These are phyloP conservation scores for Fonsecaea erecta DNA, from an alignment of 2,329 filamentous ascomycete species.

Conservation along the genomic window DNA sequence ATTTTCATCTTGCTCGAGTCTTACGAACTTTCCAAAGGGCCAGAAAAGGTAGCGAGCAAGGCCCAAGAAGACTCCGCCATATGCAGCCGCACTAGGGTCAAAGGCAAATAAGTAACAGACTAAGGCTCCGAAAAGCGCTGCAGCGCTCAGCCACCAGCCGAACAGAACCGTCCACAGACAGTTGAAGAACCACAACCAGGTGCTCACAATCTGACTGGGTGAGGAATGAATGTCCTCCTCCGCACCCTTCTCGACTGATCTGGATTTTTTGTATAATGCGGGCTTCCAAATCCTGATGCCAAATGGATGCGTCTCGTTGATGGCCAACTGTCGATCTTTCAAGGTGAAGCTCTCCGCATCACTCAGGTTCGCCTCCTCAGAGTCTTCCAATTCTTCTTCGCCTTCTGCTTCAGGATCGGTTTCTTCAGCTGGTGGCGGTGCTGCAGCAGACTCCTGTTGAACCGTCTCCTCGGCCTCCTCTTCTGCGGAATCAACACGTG, in stretches of 20 bases:
- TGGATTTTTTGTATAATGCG: conserved; percentile 94
- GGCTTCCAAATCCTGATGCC: conserved; percentile 99
- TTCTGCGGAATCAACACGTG: conserved; percentile 45
- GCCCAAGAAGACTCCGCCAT: conserved; percentile 82
- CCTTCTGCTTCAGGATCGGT: conserved; percentile 55
- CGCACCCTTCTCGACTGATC: conserved; percentile 93
- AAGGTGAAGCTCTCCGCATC: conserved; percentile 97
- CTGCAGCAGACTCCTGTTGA: conserved; percentile 41
- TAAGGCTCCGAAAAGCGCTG: conserved; percentile 74
- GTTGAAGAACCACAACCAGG: conserved; percentile 86
- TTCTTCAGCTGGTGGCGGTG: conserved; percentile 45
- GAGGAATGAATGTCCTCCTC: conserved; percentile 97
- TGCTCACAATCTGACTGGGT: conserved; percentile 83
- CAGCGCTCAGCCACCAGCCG: conserved; percentile 90
- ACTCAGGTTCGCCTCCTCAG: conserved; percentile 75
- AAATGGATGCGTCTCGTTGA: conserved; percentile 98
- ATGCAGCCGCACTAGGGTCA: conserved; percentile 78
- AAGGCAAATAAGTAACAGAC: conserved; percentile 81
- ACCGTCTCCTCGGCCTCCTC: conserved; percentile 47
- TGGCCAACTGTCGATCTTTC: conserved; percentile 94
- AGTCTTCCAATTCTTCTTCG: conserved; percentile 63
- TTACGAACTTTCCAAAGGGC: conserved; percentile 95
- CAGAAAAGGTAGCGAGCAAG: conserved; percentile 88
- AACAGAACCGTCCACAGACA: conserved; percentile 87
- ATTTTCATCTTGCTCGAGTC: conserved; percentile 88